Percentiles rank a stretch among this genome's conserved stretches.
Evolutionary conservation across 2,329 filamentous ascomycete species (phyloP).

Genomic region (Fusarium nanum): DNA sequence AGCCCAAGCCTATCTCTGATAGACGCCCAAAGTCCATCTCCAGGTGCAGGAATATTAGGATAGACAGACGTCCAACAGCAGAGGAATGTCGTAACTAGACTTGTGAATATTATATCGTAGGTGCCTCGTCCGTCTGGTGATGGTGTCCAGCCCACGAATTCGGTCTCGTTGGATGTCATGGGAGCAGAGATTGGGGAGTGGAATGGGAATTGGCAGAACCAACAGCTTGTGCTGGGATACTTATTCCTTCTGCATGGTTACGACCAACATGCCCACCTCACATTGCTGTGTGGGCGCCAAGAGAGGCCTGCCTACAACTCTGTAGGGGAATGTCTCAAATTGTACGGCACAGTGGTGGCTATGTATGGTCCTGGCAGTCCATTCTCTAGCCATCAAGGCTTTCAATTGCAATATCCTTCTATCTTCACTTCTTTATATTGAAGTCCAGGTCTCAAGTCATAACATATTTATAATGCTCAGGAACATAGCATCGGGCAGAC

Average conservation of each 20-base stretch:
- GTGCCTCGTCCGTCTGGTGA: slow-evolving; percentile 25
- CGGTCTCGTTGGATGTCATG: slow-evolving; percentile 1
- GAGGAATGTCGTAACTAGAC: slow-evolving; percentile 17
- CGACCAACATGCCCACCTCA: neutral
- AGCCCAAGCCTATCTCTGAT: slow-evolving; percentile 20
- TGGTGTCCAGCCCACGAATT: slow-evolving; percentile 17
- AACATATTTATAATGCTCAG: rapidly evolving
- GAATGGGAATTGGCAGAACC: neutral
- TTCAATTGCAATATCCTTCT: neutral
- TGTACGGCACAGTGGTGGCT: neutral
- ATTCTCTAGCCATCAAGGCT: neutral
- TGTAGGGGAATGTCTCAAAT: neutral
- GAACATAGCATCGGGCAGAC: neutral
- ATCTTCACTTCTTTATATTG: neutral
- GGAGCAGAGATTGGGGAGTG: neutral
- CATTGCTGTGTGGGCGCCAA: neutral
- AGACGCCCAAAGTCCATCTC: slow-evolving; percentile 2
- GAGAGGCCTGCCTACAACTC: neutral
- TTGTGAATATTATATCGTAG: slow-evolving; percentile 24
- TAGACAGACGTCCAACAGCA: slow-evolving; percentile 31
- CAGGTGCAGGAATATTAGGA: slow-evolving; percentile 9
- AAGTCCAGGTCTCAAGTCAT: too few species aligned
- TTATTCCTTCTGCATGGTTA: neutral
- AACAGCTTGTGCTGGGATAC: neutral
- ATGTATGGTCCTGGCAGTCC: neutral